Conservation (phyloP, 306 rosid species). For the Quercus agrifolia region DNA sequence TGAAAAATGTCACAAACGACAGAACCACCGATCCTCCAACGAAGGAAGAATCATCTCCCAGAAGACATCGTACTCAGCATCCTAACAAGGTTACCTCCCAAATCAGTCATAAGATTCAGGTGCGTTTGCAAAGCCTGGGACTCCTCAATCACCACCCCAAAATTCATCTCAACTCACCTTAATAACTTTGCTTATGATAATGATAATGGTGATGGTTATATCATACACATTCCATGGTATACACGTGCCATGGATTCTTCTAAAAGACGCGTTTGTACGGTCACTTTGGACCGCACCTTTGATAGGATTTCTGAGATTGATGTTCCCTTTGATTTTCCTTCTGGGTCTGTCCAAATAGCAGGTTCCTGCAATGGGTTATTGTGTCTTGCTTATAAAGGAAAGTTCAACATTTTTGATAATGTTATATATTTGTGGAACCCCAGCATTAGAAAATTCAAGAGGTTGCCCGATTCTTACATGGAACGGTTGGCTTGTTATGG, state of each 20-base stretch:
- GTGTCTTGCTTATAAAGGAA: background rate
- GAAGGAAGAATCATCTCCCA: background rate
- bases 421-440: background rate
- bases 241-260: no score
- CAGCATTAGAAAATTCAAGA: background rate
- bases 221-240: background rate
- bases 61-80: background rate
- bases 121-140: background rate
- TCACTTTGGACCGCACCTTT: background rate
- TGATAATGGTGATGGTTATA: background rate
- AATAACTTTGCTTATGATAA: no score
- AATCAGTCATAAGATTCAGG: background rate
- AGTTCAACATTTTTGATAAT: rapidly evolving
- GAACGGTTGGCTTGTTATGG: no score
- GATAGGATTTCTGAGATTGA: background rate
- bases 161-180: background rate
- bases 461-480: background rate
- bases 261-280: background rate
- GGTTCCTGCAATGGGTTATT: background rate
- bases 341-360: background rate
- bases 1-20: background rate
- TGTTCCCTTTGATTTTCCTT: background rate
- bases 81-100: background rate
- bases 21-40: background rate
- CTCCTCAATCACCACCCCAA: background rate